phyloP scores from a whole-genome alignment of 2,329 filamentous ascomycete genomes.

The Berkeleyomyces rouxiae region DNA sequence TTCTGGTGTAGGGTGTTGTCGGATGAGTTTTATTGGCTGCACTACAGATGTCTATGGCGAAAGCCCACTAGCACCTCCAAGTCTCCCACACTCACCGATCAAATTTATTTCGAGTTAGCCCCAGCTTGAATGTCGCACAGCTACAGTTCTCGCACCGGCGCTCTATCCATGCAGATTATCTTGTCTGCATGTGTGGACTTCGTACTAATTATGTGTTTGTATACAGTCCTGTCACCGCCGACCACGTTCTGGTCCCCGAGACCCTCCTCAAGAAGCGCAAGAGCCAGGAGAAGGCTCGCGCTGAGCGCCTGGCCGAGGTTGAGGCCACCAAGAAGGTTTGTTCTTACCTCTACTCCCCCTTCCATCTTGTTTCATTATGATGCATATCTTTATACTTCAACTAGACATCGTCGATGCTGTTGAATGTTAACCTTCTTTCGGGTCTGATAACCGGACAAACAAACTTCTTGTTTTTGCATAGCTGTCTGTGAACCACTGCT shows the following conservation, averaged over 20 bases:
- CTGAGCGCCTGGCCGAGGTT: conserved; percentile 62
- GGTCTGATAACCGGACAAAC: conserved; percentile 54
- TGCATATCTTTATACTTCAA: conserved; percentile 60
- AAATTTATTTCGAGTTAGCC: conserved; percentile 77
- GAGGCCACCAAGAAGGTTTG: conserved; percentile 86
- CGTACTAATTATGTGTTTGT: conserved; percentile 60
- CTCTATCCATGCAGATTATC: conserved; percentile 42
- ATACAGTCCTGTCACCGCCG: conserved; percentile 71
- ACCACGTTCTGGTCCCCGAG: conserved; percentile 95
- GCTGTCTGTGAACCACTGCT: not conserved
- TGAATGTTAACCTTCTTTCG: conserved; percentile 98
- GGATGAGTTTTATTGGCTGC: conserved; percentile 39
- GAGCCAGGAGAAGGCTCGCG: conserved; percentile 97
- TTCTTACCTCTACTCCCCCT: conserved; percentile 16
- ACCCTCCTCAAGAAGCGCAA: conserved; percentile 99
- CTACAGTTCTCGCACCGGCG: conserved; percentile 89
- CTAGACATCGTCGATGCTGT: conserved; percentile 98
- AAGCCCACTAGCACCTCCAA: conserved; percentile 9
- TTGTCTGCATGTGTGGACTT: conserved; percentile 42
- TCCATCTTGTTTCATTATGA: conserved; percentile 34
- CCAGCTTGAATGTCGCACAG: conserved; percentile 82
- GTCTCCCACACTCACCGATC: conserved; percentile 47
- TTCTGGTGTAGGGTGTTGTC: conserved; percentile 48
- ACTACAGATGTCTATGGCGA: conserved; percentile 5
- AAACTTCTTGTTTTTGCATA: not conserved